Percentiles rank a stretch among this genome's conserved stretches.
Evolutionary conservation across 164 flowering plant species (phyloP).

Genomic region (Tetrastigma voinierianum): DNA sequence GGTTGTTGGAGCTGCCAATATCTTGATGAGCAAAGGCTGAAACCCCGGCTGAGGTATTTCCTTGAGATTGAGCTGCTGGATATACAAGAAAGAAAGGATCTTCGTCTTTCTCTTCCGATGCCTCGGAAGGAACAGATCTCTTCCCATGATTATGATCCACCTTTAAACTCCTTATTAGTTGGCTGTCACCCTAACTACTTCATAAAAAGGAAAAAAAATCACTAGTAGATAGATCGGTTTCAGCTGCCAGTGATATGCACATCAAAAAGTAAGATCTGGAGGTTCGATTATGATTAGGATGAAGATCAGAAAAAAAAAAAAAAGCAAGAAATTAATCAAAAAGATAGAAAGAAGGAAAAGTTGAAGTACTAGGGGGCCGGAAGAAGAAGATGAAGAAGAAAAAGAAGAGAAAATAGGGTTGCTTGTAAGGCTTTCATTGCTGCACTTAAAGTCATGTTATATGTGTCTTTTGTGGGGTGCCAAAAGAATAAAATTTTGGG

Average conservation of each 20-base stretch:
- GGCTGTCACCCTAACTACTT: no score
- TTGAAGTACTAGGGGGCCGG: background rate
- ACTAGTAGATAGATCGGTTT: background rate
- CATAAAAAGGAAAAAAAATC: no score
- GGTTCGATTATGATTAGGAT: background rate
- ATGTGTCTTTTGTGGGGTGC: constrained; percentile 5
- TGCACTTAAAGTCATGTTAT: constrained; percentile 4
- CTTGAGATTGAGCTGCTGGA: constrained; percentile 27
- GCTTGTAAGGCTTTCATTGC: constrained; percentile 14
- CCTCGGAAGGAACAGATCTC: constrained; percentile 22
- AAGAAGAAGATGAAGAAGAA: background rate
- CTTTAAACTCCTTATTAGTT: background rate
- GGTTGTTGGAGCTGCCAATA: constrained; percentile 7
- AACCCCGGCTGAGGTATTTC: constrained; percentile 35
- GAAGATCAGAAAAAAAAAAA: no score
- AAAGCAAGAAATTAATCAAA: no score
- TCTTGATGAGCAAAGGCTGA: constrained; percentile 29
- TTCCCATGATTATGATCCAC: constrained; percentile 30
- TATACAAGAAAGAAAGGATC: background rate
- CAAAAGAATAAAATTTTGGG: background rate
- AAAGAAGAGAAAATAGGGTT: constrained; percentile 2
- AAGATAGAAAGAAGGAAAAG: background rate
- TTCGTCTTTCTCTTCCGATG: constrained; percentile 11
- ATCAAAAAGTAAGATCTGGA: background rate
- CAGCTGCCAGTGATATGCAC: background rate